Evolutionary conservation across 345 rosid genomes (phyloP).

Genomic region (Populus euphratica): DNA sequence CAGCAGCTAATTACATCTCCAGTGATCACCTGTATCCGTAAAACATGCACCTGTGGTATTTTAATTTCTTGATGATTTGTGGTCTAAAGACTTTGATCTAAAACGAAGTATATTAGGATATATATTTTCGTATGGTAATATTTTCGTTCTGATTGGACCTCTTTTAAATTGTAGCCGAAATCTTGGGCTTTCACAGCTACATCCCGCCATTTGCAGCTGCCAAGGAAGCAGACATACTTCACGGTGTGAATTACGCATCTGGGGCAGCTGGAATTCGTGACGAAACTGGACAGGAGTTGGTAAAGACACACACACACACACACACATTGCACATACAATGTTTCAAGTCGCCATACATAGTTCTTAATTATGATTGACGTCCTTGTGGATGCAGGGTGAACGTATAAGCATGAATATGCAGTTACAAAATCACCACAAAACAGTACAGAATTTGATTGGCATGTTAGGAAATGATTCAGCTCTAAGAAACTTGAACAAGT

Average conservation of each 20-base stretch:
- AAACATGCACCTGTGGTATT: too few relatives aligned
- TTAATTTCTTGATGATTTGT: too few relatives aligned
- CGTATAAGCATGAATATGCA: conserved; percentile 44
- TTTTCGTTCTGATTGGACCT: too few relatives aligned
- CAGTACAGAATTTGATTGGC: not conserved
- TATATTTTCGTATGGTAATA: too few relatives aligned
- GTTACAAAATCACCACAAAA: conserved; percentile 22
- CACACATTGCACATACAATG: not conserved
- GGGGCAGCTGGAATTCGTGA: conserved; percentile 44
- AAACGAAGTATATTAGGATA: too few relatives aligned
- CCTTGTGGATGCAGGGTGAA: conserved; percentile 37
- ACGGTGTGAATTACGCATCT: conserved; percentile 50
- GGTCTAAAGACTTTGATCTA: too few relatives aligned
- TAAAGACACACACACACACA: not conserved
- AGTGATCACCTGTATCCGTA: too few relatives aligned
- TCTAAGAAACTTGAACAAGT: conserved; percentile 17
- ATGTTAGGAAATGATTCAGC: not conserved
- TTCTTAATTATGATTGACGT: not conserved
- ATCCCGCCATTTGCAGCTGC: conserved; percentile 37
- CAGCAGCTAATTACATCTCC: not conserved
- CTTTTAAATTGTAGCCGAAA: conserved; percentile 19
- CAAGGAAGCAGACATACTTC: conserved; percentile 7
- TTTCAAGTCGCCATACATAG: not conserved
- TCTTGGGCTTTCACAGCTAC: conserved; percentile 27
- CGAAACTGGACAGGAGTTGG: conserved; percentile 36